These are phyloP conservation scores for Coniophora puteana DNA, from an alignment of 1,284 basidiomycete genomes.

Conservation along the genomic window DNA sequence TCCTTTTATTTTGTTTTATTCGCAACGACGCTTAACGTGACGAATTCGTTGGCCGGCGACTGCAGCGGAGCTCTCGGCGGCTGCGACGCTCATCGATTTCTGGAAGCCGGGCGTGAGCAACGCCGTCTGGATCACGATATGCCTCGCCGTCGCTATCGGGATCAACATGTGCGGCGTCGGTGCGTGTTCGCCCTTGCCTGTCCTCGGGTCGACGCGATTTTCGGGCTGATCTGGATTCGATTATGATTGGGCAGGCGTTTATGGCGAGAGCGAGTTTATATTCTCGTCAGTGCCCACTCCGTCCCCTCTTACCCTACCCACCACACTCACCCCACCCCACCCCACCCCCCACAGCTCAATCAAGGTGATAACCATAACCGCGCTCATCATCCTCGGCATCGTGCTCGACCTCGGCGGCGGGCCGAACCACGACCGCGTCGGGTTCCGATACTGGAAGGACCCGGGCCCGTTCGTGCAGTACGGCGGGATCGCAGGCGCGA, in stretches of 20 bases:
- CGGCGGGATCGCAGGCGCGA: constrained; percentile 23
- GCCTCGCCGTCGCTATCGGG: constrained; percentile 53
- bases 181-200: constrained; percentile 16
- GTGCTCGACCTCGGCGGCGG: constrained; percentile 41
- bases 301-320: not conserved
- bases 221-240: too few relatives aligned
- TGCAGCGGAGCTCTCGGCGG: constrained; percentile 62
- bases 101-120: constrained; percentile 54
- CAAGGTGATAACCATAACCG: constrained; percentile 42
- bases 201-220: constrained; percentile 16
- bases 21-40: constrained; percentile 9
- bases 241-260: constrained; percentile 30
- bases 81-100: constrained; percentile 58
- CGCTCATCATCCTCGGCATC: constrained; percentile 42
- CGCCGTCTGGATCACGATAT: constrained; percentile 62
- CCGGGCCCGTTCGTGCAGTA: constrained; percentile 36
- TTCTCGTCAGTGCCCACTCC: constrained; percentile 24
- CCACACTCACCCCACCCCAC: too few relatives aligned
- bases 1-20: not conserved
- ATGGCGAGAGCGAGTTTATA: constrained; percentile 55
- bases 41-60: too few relatives aligned
- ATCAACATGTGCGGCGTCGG: constrained; percentile 58
- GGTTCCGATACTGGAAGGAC: constrained; percentile 46
- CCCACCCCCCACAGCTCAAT: constrained; percentile 33
- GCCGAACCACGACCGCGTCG: constrained; percentile 35